phyloP scores from a whole-genome alignment of 1,284 basidiomycete species.

The Malassezia furfur region DNA sequence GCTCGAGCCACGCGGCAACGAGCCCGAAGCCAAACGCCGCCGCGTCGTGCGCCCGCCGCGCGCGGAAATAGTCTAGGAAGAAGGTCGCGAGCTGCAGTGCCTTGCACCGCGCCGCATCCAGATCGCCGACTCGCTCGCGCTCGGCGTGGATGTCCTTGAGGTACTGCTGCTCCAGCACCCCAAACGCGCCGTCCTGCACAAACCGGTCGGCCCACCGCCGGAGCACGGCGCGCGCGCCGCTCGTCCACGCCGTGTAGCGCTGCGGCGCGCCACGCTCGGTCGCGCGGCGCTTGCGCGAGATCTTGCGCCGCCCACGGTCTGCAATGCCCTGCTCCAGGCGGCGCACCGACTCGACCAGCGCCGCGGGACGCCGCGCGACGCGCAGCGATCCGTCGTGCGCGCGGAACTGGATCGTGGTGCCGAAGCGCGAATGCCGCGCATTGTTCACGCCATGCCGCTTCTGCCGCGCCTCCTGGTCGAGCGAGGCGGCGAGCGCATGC shows the following conservation, averaged over 20 bases:
- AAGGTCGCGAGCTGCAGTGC: constrained; percentile 39
- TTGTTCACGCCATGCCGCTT: constrained; percentile 13
- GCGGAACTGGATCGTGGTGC: constrained; percentile 41
- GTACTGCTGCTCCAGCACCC: constrained; percentile 6
- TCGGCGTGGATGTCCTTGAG: constrained; percentile 45
- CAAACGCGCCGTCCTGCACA: constrained; percentile 22
- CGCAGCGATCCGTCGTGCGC: constrained; percentile 33
- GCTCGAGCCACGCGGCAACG: constrained; percentile 38
- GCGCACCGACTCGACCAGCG: constrained; percentile 31
- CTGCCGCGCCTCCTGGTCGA: constrained; percentile 24
- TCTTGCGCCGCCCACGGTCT: constrained; percentile 21
- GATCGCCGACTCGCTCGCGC: constrained; percentile 40
- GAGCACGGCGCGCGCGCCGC: constrained; percentile 23
- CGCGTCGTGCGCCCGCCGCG: constrained; percentile 17
- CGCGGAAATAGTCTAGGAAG: constrained; percentile 44
- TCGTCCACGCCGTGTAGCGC: constrained; percentile 27
- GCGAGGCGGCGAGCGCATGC: constrained; percentile 20
- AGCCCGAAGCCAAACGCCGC: constrained; percentile 28
- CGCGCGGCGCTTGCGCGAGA: constrained; percentile 26
- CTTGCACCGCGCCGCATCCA: constrained; percentile 38
- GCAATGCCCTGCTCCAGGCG: constrained; percentile 31
- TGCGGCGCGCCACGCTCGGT: constrained; percentile 34
- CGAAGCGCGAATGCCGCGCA: constrained; percentile 43
- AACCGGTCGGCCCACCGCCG: constrained; percentile 40
- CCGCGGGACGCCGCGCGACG: constrained; percentile 29